phyloP scores from a whole-genome alignment of 495 filamentous ascomycete species.

The Neurospora pannonica region DNA sequence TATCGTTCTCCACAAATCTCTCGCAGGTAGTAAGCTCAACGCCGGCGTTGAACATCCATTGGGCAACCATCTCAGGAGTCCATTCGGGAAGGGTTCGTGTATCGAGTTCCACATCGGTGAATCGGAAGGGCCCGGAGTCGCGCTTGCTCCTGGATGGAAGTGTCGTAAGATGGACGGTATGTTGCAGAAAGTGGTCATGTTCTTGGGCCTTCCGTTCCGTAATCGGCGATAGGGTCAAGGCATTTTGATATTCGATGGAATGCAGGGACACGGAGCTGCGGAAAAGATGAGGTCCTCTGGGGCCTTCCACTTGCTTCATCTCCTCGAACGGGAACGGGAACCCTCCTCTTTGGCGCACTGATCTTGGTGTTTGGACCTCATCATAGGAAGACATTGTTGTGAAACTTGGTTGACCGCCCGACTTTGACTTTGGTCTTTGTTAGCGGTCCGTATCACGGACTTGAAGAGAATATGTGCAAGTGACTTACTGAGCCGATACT shows the following conservation, averaged over 20 bases:
- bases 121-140: slow-evolving; percentile 34
- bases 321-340: slow-evolving; percentile 22
- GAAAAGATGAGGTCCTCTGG: slow-evolving; percentile 84
- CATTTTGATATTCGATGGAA: slow-evolving; percentile 48
- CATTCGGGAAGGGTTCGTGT: slow-evolving; percentile 50
- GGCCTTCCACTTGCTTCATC: slow-evolving; percentile 62
- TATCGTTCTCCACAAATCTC: slow-evolving; percentile 82
- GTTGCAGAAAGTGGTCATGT: slow-evolving; percentile 24
- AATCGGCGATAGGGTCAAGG: slow-evolving; percentile 58
- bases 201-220: slow-evolving; percentile 33
- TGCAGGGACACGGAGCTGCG: slow-evolving; percentile 44
- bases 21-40: slow-evolving; percentile 67
- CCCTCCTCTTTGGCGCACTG: slow-evolving; percentile 29
- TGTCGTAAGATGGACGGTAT: slow-evolving; percentile 21
- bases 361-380: slow-evolving; percentile 60
- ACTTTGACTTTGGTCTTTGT: slow-evolving; percentile 28
- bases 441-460: slow-evolving; percentile 7
- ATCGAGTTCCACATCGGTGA: slow-evolving; percentile 47
- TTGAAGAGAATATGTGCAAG: neutral
- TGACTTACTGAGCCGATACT: slow-evolving; percentile 58
- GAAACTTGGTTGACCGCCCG: slow-evolving; percentile 49
- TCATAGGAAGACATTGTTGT: slow-evolving; percentile 71
- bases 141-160: slow-evolving; percentile 22
- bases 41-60: slow-evolving; percentile 66
- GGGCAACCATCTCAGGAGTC: slow-evolving; percentile 65